phyloP scores from a whole-genome alignment of 2,329 filamentous ascomycete genomes.

The Cytospora schulzeri region DNA sequence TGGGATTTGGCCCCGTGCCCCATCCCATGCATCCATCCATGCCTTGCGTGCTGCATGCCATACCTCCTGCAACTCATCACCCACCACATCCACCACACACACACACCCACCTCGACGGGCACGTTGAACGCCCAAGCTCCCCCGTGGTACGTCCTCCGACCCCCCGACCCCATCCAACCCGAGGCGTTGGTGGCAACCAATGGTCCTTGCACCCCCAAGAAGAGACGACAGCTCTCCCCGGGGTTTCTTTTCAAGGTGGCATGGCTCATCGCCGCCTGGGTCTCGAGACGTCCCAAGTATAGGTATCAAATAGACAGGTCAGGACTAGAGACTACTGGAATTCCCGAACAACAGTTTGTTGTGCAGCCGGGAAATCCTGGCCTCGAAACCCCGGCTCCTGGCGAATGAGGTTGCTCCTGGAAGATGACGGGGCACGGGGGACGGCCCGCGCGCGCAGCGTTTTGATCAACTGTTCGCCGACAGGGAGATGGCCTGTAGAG shows the following conservation, averaged over 20 bases:
- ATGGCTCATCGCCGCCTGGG: neutral
- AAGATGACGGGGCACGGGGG: slow-evolving; percentile 1
- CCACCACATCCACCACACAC: slow-evolving; percentile 24
- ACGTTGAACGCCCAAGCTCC: slow-evolving; percentile 13
- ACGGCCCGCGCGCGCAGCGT: slow-evolving; percentile 24
- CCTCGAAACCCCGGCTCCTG: neutral
- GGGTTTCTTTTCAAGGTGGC: neutral
- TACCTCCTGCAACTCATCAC: slow-evolving; percentile 29
- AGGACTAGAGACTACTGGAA: neutral
- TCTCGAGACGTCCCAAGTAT: neutral
- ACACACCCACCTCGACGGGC: slow-evolving; percentile 23
- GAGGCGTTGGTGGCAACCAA: neutral
- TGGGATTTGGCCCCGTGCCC: slow-evolving; percentile 18
- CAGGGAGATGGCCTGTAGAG: slow-evolving; percentile 19
- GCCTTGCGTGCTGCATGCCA: slow-evolving; percentile 29
- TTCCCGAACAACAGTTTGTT: neutral
- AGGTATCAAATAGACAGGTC: too few species aligned
- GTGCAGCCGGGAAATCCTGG: slow-evolving; percentile 1
- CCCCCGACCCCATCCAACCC: neutral
- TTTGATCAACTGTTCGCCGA: slow-evolving; percentile 19
- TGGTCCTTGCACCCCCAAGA: neutral
- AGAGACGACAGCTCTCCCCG: neutral
- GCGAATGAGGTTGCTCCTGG: neutral
- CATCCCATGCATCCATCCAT: slow-evolving; percentile 26
- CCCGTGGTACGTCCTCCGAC: neutral